Conservation (phyloP, 2,329 filamentous ascomycete genomes). For the Arthroderma sp. region DNA sequence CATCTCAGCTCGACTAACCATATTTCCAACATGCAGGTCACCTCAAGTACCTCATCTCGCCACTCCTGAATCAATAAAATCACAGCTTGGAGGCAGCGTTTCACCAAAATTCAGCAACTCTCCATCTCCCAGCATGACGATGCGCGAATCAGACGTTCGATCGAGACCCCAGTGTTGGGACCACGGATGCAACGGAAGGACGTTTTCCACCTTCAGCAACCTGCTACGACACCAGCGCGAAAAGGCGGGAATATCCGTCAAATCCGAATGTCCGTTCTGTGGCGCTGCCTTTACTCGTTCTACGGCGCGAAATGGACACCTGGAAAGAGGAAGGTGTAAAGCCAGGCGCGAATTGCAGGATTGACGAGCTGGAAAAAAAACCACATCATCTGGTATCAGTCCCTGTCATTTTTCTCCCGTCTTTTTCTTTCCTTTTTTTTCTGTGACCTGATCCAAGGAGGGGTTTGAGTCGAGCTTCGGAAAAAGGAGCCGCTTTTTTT, state of each 20-base stretch:
- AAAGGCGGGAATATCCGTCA: constrained; percentile 80
- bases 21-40: background rate
- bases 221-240: constrained; percentile 83
- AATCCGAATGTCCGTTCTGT: constrained; percentile 80
- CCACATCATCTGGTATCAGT: background rate
- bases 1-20: background rate
- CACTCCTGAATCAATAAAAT: no score
- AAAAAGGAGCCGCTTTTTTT: background rate
- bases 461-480: background rate
- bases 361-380: background rate
- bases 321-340: constrained; percentile 85
- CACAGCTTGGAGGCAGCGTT: no score
- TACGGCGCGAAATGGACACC: constrained; percentile 74
- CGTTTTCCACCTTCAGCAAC: constrained; percentile 95
- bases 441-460: background rate
- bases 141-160: constrained; percentile 59
- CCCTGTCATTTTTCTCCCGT: background rate
- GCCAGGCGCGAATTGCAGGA: constrained; percentile 17
- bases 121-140: constrained; percentile 15
- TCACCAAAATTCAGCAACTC: background rate
- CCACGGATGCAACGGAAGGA: constrained; percentile 86
- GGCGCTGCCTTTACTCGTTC: constrained; percentile 89
- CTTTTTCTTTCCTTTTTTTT: background rate
- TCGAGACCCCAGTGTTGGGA: constrained; percentile 97
- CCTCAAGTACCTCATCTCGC: background rate